Conservation (phyloP, 495 filamentous ascomycete genomes). For the Penicillium waksmanii region DNA sequence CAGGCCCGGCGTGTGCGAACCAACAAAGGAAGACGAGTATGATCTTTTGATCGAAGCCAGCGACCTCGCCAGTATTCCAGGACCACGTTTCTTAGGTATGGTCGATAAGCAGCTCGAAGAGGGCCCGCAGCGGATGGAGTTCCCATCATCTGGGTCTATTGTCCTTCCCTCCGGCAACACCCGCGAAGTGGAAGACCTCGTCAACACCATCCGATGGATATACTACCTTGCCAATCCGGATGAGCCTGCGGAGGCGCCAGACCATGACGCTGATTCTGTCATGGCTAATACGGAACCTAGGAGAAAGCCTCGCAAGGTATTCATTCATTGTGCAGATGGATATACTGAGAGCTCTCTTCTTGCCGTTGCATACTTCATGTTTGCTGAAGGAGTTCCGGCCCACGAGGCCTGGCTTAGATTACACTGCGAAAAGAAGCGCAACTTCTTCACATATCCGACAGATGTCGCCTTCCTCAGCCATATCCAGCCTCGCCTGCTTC, state of each 20-base stretch:
- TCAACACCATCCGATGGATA: constrained; percentile 88
- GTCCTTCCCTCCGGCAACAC: constrained; percentile 79
- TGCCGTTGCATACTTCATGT: constrained; percentile 88
- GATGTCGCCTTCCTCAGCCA: constrained; percentile 79
- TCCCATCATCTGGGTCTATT: constrained; percentile 91
- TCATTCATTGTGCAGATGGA: constrained; percentile 93
- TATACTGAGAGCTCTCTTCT: constrained; percentile 94
- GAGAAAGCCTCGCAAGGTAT: constrained; percentile 60
- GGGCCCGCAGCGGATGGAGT: constrained; percentile 70
- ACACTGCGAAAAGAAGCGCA: constrained; percentile 78
- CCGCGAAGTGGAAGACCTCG: constrained; percentile 77
- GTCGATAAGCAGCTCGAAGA: constrained; percentile 61
- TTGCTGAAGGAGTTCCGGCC: constrained; percentile 76
- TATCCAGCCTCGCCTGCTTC: constrained; percentile 73
- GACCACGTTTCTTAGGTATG: constrained; percentile 55
- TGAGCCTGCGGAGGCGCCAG: constrained; percentile 43
- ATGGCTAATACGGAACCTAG: constrained; percentile 40
- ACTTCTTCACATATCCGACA: constrained; percentile 94
- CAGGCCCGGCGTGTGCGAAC: constrained; percentile 24
- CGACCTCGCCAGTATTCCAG: constrained; percentile 73
- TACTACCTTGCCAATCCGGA: constrained; percentile 71
- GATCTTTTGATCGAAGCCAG: constrained; percentile 86
- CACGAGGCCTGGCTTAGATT: constrained; percentile 86
- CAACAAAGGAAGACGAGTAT: constrained; percentile 42
- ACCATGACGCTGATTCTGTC: constrained; percentile 61